Evolutionary conservation across 2,329 filamentous ascomycete species (phyloP), one percentile per base, ranked within the genome.

Genomic region (Penicillium oxalicum): DNA sequence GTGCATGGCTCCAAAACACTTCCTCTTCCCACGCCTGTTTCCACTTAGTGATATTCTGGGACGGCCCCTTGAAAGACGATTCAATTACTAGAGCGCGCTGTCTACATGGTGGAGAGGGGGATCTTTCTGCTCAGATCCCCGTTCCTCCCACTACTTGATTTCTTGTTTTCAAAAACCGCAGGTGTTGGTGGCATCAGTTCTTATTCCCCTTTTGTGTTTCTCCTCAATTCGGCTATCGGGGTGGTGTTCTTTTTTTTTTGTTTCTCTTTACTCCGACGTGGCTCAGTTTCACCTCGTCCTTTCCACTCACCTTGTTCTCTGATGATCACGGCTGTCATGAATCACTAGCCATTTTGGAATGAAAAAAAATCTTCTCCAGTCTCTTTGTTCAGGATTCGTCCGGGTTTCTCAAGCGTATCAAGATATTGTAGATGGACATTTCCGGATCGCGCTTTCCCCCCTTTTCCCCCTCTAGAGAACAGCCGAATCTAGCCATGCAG

Each of bases 161-260:
- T 58, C 8, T 45, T 34, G 29, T 26, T 45, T 50, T 45, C 44
- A 28, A 41, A 40, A 48, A 44, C 41, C 37, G 45, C 48, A 52
- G 57, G 57, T 44, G 57, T 57, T 56, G 54, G 52, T 33, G 52
- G 57, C 18, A 47, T 52, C 48, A 47, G 38, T 48, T 12, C 49
- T 52, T 53, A 59, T 60, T 59, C 57, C 57, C 57, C 56, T 57
- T 47, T 56, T 56, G 52, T 57, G 53, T 40, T 43, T 37, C 11
- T 7, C 8, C 29, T 5, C 29, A 11, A 32, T 32, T 11, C 29
- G 11, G 29, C 29, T 11, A 32, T 11, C 7, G 29, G 29, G 8
- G 29, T 32, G 29, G 40, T 37, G 9, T 12, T 43, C 9, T 8
- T 26, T 9, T 28, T 43, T 36, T 33, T 24, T 34, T 8, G 35